Evolutionary conservation across 228 moss, liverwort and hornwort genomes (phyloP), one percentile per base, ranked within the genome.

Genomic region (Sphagnum magellanicum): DNA sequence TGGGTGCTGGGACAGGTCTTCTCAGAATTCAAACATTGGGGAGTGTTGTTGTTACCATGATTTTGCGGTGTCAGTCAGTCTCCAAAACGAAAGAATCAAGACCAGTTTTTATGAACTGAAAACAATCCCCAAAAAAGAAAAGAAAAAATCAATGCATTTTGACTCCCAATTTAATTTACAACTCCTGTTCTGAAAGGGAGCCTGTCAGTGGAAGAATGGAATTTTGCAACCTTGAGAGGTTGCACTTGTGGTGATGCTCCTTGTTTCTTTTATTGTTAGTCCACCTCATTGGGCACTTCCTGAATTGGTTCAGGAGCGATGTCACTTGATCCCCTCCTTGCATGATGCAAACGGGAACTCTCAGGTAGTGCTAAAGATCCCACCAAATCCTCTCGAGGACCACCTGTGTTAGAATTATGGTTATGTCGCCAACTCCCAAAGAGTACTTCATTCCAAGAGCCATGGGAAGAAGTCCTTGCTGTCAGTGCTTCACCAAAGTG

Each of bases 371-470:
- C 78, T 12, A 78, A 74, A 6, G 74, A 76, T 17, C 76, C 11
- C 46, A 73, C 74, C 12, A 73, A 9, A 14, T 48, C 74, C n/a
- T 76, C 70, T 15, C 81, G 81, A 66, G 75, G 51, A 11, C 63
- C 68, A 14, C 81, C 74, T 0, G 77, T 66, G 76, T 76, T 75
- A 51, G 80, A 72, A 49, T 52, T 67, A 15, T 60, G 71, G n/a
- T 85, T 78, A 8, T 90, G 90, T 8, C 94, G 84, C 81, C 92
- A 91, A 71, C 88, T 90, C 50, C 96, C 92, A 73, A 96, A 96
- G 8, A 96, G 74, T 61, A 89, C 96, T 3, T 92, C 89, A 71
- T 92, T 96, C 96, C 96, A 96, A 5, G 96, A 96, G 63, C 88
- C 87, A 67, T 89, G 89, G 6, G 92, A 91, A 6, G 91, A 88